Evolutionary conservation across 192 early-diverging fungal genomes (phyloP).

Genomic region (Irineochytrium annulatum): DNA sequence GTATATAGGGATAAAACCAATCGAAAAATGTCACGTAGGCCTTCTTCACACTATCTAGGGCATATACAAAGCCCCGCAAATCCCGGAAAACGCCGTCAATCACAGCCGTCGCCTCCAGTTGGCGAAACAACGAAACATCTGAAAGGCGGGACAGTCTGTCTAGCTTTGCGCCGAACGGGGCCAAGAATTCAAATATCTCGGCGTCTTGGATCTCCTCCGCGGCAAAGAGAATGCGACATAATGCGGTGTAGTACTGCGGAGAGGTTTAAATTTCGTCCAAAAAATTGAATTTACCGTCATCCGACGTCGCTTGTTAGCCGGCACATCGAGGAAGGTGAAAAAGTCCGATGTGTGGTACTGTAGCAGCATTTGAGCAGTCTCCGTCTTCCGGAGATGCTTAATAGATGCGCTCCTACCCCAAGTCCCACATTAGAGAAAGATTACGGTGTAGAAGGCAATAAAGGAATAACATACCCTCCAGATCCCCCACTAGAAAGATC

Average conservation of each 20-base stretch:
- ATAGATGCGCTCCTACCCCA: slow-evolving; percentile 72
- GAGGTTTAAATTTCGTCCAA: slow-evolving; percentile 6
- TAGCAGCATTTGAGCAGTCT: slow-evolving; percentile 63
- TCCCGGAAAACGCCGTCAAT: slow-evolving; percentile 64
- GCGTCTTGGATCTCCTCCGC: slow-evolving; percentile 51
- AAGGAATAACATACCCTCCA: too few species aligned
- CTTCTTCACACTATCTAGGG: slow-evolving; percentile 48
- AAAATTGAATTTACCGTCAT: slow-evolving; percentile 29
- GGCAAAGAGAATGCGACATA: slow-evolving; percentile 72
- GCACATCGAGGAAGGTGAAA: slow-evolving; percentile 64
- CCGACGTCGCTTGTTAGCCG: slow-evolving; percentile 54
- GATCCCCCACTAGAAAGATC: slow-evolving; percentile 56
- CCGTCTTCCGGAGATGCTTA: slow-evolving; percentile 72
- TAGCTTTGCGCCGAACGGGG: slow-evolving; percentile 58
- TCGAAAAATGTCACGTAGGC: slow-evolving; percentile 73
- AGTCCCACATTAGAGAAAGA: slow-evolving; percentile 2
- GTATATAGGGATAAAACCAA: slow-evolving; percentile 76
- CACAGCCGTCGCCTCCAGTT: slow-evolving; percentile 5
- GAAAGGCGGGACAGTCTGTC: slow-evolving; percentile 29
- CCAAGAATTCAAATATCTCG: slow-evolving; percentile 69
- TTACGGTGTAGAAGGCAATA: not conserved
- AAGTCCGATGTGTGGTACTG: slow-evolving; percentile 68
- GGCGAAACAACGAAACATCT: slow-evolving; percentile 5
- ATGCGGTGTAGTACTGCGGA: slow-evolving; percentile 70
- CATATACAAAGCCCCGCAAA: slow-evolving; percentile 69